These are phyloP conservation scores for Fusarium mangiferae DNA, from an alignment of 2,329 filamentous ascomycete genomes.

Conservation along the genomic window DNA sequence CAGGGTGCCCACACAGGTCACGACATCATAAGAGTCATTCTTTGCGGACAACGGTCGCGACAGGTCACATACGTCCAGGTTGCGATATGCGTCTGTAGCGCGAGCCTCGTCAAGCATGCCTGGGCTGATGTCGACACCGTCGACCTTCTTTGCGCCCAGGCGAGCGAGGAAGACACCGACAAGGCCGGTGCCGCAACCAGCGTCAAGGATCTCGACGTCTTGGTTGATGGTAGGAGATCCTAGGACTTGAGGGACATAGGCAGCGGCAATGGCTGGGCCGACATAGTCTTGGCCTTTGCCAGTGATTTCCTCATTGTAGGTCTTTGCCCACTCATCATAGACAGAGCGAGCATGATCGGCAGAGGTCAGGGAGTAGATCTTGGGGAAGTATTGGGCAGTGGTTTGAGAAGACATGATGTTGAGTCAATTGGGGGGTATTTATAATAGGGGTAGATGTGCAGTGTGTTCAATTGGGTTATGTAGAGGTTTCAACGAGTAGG, in stretches of 20 bases:
- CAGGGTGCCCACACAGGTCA: slow-evolving; percentile 65
- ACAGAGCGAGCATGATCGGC: slow-evolving; percentile 43
- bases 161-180: slow-evolving; percentile 59
- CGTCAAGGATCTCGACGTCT: slow-evolving; percentile 58
- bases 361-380: slow-evolving; percentile 43
- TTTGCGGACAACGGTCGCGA: slow-evolving; percentile 53
- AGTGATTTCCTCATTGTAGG: slow-evolving; percentile 50
- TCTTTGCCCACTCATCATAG: slow-evolving; percentile 52
- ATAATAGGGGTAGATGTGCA: neutral
- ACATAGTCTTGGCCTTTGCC: slow-evolving; percentile 53
- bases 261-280: slow-evolving; percentile 52
- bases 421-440: slow-evolving; percentile 1
- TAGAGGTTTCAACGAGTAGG: neutral
- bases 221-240: slow-evolving; percentile 39
- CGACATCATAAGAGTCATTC: slow-evolving; percentile 58
- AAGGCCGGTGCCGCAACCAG: slow-evolving; percentile 66
- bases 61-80: slow-evolving; percentile 58
- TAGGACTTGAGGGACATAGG: slow-evolving; percentile 48
- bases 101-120: slow-evolving; percentile 64
- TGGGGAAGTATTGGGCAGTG: slow-evolving; percentile 37
- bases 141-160: slow-evolving; percentile 56
- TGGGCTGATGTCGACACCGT: slow-evolving; percentile 63
- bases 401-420: slow-evolving; percentile 41
- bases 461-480: neutral
- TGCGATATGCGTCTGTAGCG: slow-evolving; percentile 58